A percentile compares a stretch with the other conserved stretches of the same genome.
These are phyloP conservation scores for Paxillus involutus DNA, from an alignment of 768 basidiomycete species.

Conservation along the genomic window DNA sequence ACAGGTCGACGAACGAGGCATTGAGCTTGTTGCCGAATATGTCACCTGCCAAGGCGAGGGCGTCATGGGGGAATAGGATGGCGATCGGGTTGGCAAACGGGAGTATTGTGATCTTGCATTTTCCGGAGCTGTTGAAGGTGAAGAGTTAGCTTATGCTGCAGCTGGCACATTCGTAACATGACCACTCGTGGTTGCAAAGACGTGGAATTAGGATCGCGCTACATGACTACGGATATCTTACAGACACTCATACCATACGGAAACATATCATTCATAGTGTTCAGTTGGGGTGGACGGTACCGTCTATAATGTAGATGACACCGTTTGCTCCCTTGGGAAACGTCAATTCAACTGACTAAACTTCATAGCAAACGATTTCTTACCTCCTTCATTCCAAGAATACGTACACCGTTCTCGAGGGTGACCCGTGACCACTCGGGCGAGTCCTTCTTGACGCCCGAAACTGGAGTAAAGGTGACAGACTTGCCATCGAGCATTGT, in stretches of 20 bases:
- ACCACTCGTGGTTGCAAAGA: no score
- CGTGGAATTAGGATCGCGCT: neutral
- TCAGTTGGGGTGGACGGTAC: slow-evolving; percentile 29
- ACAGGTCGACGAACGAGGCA: slow-evolving; percentile 11
- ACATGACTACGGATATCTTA: neutral
- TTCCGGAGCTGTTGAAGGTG: slow-evolving; percentile 15
- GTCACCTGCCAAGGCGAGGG: slow-evolving; percentile 23
- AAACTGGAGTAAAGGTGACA: slow-evolving; percentile 49
- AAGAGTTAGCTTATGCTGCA: neutral
- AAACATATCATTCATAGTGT: neutral
- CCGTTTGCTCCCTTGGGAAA: slow-evolving; percentile 40
- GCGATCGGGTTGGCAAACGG: slow-evolving; percentile 30
- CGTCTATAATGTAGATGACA: slow-evolving; percentile 43
- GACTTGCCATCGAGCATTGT: slow-evolving; percentile 62
- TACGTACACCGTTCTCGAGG: slow-evolving; percentile 54
- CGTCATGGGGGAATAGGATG: slow-evolving; percentile 21
- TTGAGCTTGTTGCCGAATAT: slow-evolving; percentile 28
- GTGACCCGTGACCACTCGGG: slow-evolving; percentile 61
- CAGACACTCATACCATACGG: neutral
- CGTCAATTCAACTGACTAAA: slow-evolving; percentile 1
- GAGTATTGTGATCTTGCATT: slow-evolving; percentile 25
- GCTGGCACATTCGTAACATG: neutral
- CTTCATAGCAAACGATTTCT: slow-evolving; percentile 2
- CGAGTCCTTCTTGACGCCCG: slow-evolving; percentile 32
- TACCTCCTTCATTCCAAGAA: slow-evolving; percentile 65